Evolutionary conservation across 345 rosid genomes (phyloP), one percentile per base, ranked within the genome.

Genomic region (Noccaea caerulescens): DNA sequence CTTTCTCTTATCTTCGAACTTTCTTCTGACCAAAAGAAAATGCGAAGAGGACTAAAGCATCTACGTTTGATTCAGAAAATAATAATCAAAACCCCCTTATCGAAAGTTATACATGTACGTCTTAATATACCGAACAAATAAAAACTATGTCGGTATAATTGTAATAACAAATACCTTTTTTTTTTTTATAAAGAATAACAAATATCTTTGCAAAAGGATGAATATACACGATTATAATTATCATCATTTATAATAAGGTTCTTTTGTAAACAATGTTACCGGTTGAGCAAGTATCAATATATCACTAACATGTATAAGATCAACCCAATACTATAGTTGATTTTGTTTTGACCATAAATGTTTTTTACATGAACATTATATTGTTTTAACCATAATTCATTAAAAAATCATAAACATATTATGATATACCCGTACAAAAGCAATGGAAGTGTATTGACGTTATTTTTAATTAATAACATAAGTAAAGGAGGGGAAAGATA

Each of bases 1-100:
- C 51, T 49, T 18, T 50, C 67, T 71, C 68, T 71, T 72, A 72
- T 72, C 75, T 63, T 72, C 43, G 33, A 23, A 71, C 53, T 72
- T 62, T 72, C 68, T 53, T 72, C 43, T 52, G 34, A 71, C 53
- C 23, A 32, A 60, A 60, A 60, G 10, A 59, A 25, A 70, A 59
- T 60, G 52, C 10, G 47, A 51, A 43, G 25, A 39, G 32, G 50
- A 61, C 60, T 51, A 51, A 51, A 39, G 67, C 68, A 59, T 38
- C 8, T 3, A 51, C 42, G 32, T 37, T 47, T 58, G 43, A 4
- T 58, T 41, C 3, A 27, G 3, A 27, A 27, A 27, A 27, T 25
- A 27, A 27, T 27, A 32, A 42, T 52, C 8, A 47, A 42, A 54
- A 55, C 11, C 42, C 12, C 11, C 59, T 10, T 36, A 56, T 43